Conservation (phyloP, 495 filamentous ascomycete species). For the Elasticomyces elasticus region DNA sequence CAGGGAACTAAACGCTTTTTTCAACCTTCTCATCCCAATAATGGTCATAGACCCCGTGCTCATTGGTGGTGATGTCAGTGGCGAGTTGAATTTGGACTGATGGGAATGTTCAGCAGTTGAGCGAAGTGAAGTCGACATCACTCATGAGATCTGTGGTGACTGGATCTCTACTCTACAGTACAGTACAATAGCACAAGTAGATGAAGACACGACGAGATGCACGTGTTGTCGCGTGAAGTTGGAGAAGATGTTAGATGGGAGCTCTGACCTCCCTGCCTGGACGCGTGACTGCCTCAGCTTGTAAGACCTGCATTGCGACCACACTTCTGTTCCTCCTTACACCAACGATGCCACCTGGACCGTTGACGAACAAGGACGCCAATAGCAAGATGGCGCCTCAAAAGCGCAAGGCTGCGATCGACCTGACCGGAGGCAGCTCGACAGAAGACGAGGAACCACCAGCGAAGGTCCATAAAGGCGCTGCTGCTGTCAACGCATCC, state of each 20-base stretch:
- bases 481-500: neutral
- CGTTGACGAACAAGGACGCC: neutral
- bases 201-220: too few species aligned
- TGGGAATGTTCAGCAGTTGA: too few species aligned
- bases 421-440: slow-evolving; percentile 19
- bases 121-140: too few species aligned
- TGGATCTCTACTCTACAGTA: too few species aligned
- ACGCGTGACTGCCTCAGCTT: neutral
- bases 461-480: slow-evolving; percentile 8
- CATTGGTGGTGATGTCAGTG: slow-evolving; percentile 4
- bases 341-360: neutral
- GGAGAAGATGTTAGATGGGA: neutral
- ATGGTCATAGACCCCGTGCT: too few species aligned
- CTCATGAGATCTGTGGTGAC: too few species aligned
- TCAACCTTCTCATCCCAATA: too few species aligned
- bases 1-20: neutral
- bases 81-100: neutral
- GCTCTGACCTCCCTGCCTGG: neutral
- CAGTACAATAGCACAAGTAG: too few species aligned
- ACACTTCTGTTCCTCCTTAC: neutral
- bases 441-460: slow-evolving; percentile 7
- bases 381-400: neutral
- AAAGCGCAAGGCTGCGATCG: slow-evolving; percentile 18
- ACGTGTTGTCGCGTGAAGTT: neutral
- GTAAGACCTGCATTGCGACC: neutral